A percentile compares a stretch with the other conserved stretches of the same genome.
Conservation (phyloP, 108 stramenopile species). For the Fragilariopsis cylindrus region DNA sequence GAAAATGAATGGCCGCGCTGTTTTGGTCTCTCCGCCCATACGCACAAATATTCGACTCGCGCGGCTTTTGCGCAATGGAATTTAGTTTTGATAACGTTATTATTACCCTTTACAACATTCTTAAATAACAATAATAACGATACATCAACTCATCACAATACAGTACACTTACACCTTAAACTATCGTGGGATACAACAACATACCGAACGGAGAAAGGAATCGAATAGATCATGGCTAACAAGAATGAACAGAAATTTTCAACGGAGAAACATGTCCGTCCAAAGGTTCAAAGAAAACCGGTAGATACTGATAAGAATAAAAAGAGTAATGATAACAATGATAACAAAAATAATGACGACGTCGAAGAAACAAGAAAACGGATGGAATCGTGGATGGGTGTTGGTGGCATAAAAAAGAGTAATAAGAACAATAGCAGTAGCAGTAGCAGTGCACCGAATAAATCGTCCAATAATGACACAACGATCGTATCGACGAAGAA, state of each 20-base stretch:
- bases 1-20: too few species aligned
- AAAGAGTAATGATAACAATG: not conserved
- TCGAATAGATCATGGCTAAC: not conserved
- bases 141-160: too few species aligned
- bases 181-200: too few species aligned
- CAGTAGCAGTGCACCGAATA: not conserved
- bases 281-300: conserved; percentile 4
- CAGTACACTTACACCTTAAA: too few species aligned
- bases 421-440: not conserved
- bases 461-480: not conserved
- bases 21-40: too few species aligned
- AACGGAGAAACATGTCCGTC: conserved; percentile 9
- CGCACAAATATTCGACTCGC: too few species aligned
- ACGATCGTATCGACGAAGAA: not conserved
- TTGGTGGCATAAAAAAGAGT: not conserved
- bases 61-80: too few species aligned
- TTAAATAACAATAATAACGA: too few species aligned
- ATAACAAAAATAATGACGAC: conserved; percentile 4
- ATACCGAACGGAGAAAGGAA: too few species aligned
- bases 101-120: too few species aligned
- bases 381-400: conserved; percentile 41
- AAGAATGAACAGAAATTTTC: not conserved
- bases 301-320: not conserved
- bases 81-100: too few species aligned
- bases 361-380: conserved; percentile 22